Evolutionary conservation across 2,329 filamentous ascomycete genomes (phyloP), one percentile per base, ranked within the genome.

Genomic region (Fusarium bulbicola): DNA sequence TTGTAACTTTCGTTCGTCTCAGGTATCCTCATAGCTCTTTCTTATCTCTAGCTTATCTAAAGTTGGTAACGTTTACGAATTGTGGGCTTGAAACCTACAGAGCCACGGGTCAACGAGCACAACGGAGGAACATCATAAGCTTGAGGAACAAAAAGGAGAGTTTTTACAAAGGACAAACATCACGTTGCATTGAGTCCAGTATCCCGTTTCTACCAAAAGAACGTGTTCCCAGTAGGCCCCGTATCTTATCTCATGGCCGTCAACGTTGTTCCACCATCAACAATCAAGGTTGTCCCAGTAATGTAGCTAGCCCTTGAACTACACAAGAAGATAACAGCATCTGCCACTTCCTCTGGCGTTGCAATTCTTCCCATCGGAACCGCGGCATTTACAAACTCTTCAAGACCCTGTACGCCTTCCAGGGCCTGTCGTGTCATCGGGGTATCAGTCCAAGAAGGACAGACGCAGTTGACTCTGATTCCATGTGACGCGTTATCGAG

Each of bases 121-220:
- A 30, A 13, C 3, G 10, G 10, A 1, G 10, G 7, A n/a, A n/a
- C 7, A 13, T 49, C 14, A 9, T n/a, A n/a, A 18, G 28, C 28
- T 13, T 30, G 3, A 9, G 5, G 46, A 49, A 18, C 46, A 5
- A 49, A 5, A 6, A 5, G 2, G 1, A 30, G 13, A 3, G 2
- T 4, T 7, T 8, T 12, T 4, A n/a, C 6, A 5, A 3, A 30
- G 15, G 14, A 9, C 2, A 49, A 9, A 16, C 12, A 13, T 6
- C 1, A 6, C 5, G 20, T 30, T 11, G 6, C 10, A 6, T n/a
- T 30, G 20, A 18, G 6, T 4, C 10, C 14, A 30, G 7, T 30
- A 21, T 12, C 5, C 8, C 2, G 0, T 18, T 14, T 7, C 3
- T 24, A 0, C 6, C n/a, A 20, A 34, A 50, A 6, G 3, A 24